Base-by-base conservation (phyloP, 257 asterid species). In the Orobanche coerulescens region DNA sequence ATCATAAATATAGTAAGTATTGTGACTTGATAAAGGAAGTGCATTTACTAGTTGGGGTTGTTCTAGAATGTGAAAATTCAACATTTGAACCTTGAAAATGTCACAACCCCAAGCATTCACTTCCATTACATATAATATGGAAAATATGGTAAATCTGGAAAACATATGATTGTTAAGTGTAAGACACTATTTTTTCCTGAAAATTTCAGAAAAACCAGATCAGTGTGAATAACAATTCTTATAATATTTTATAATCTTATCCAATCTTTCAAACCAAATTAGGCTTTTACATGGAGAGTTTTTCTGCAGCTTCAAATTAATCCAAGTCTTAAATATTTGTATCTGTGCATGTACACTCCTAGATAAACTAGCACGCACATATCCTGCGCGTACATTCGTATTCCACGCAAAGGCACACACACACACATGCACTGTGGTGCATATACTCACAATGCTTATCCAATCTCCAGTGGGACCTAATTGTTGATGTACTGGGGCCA, bases 401-500 rank as follows among this genome's bases (percentile, higher is more conserved):
- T 37, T 33, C 14, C 48, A 28, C 8, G 50, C 61, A 25, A 39
- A 42, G 14, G 19, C 16, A 19, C 44, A 64, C 24, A 25, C 57
- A 20, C 4, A 26, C 16, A 51, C 59, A 46, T 6, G 34, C 7
- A 28, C 34, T 61, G 26, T 58, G 61, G 58, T 49, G 46, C 73
- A 40, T 64, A 70, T 44, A 58, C 69, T 70, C 42, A 70, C 13
- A 28, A 15, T 68, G 31, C 64, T 67, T 68, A 23, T 71, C 73
- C 69, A 18, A 54, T 47, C 67, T 80, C 77, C 93, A 91, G 96
- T 85, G 88, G 95, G 65, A 78, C 67, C 74, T 88, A 69, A 72
- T 92, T 51, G 86, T 75, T 68, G 90, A 88, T 66, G 90, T 81
- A 65, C 62, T 92, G 67, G 98, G 98, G 62, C 64, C 95, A 47